phyloP scores from a whole-genome alignment of 306 rosid genomes.

The Clitoria ternatea region DNA sequence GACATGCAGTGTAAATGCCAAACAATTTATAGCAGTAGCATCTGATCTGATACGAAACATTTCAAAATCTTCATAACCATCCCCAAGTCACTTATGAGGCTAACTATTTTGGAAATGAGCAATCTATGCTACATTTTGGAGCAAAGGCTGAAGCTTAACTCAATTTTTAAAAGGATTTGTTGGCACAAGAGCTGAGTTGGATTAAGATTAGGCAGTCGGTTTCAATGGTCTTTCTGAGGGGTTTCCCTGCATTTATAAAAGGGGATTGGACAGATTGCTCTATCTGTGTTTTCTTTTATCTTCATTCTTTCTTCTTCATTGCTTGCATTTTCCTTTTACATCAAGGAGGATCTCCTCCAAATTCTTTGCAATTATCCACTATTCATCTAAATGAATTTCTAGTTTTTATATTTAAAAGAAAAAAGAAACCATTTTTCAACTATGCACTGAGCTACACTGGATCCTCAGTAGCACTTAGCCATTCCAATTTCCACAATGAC shows the following conservation, averaged over 20 bases:
- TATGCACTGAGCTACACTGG: not conserved
- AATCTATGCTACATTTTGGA: not conserved
- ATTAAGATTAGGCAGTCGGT: not conserved
- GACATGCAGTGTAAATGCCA: not conserved
- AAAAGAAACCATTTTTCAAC: not conserved
- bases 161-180: not conserved
- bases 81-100: not conserved
- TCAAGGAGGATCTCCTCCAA: not conserved
- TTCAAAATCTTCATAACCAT: not conserved
- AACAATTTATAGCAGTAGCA: not conserved
- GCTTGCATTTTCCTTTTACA: not conserved
- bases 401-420: not conserved
- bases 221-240: not conserved
- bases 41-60: not conserved
- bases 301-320: not conserved
- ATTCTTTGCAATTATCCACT: not conserved
- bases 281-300: not conserved
- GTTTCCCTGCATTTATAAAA: not conserved
- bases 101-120: not conserved
- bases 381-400: not conserved
- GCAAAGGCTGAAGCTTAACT: not conserved
- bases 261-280: not conserved
- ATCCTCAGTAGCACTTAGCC: not conserved
- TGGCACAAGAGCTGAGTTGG: not conserved
- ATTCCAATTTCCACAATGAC: slow-evolving; percentile 18